phyloP scores from a whole-genome alignment of 495 filamentous ascomycete genomes.

The Penicillium fimorum region DNA sequence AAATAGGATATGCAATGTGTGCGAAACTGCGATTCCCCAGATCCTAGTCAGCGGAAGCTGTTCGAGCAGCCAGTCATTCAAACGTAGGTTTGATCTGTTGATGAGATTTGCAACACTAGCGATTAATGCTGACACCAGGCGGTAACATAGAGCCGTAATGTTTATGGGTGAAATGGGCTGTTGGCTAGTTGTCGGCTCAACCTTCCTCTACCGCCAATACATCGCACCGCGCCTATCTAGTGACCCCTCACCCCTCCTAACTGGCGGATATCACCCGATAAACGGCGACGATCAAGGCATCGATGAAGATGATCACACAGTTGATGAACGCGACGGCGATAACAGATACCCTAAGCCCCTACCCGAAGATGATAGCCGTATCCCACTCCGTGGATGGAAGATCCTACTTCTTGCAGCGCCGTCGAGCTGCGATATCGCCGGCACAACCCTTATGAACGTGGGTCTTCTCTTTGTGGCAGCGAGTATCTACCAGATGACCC shows the following conservation, averaged over 20 bases:
- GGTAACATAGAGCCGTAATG: slow-evolving; percentile 65
- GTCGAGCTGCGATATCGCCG: slow-evolving; percentile 89
- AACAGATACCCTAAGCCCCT: slow-evolving; percentile 51
- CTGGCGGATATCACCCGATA: slow-evolving; percentile 65
- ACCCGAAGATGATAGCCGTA: slow-evolving; percentile 42
- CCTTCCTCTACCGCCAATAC: slow-evolving; percentile 62
- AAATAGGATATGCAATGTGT: slow-evolving; percentile 92
- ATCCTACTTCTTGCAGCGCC: slow-evolving; percentile 80
- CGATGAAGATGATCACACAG: slow-evolving; percentile 45
- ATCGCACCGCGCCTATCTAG: slow-evolving; percentile 34
- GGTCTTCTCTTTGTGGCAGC: slow-evolving; percentile 91
- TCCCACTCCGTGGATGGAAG: slow-evolving; percentile 65
- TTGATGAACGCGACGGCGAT: slow-evolving; percentile 28
- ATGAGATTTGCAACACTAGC: background rate
- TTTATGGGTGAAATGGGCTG: slow-evolving; percentile 90
- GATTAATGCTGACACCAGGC: background rate
- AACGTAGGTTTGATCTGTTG: slow-evolving; percentile 52
- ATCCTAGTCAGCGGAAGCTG: slow-evolving; percentile 60
- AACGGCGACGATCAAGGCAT: slow-evolving; percentile 41
- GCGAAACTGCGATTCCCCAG: slow-evolving; percentile 73
- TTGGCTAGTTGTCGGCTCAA: slow-evolving; percentile 77
- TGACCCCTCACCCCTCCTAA: slow-evolving; percentile 43
- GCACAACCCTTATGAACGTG: slow-evolving; percentile 95
- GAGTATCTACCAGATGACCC: slow-evolving; percentile 97
- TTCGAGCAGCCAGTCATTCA: slow-evolving; percentile 98